Conservation (phyloP, 495 filamentous ascomycete species). For the Elasticomyces elasticus region DNA sequence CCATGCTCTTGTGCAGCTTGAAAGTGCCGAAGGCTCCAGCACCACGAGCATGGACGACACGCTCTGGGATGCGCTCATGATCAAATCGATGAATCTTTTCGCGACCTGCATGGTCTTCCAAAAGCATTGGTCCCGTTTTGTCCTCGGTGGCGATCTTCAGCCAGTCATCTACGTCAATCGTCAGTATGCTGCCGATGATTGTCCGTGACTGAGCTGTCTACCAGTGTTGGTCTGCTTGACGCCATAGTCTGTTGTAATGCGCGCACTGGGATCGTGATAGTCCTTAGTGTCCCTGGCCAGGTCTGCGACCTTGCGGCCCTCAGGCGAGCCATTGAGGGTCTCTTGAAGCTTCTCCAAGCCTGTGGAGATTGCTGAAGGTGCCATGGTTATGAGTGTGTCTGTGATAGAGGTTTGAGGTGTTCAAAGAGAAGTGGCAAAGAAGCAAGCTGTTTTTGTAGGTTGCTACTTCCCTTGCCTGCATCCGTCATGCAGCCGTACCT, state of each 20-base stretch:
- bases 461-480: too few relatives aligned
- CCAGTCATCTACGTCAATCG: constrained; percentile 51
- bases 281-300: constrained; percentile 25
- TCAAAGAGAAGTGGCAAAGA: neutral
- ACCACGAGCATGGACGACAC: constrained; percentile 83
- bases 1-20: constrained; percentile 57
- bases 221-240: constrained; percentile 59
- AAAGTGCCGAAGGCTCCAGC: constrained; percentile 78
- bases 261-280: constrained; percentile 29
- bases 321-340: constrained; percentile 8
- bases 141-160: constrained; percentile 52
- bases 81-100: constrained; percentile 82
- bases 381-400: constrained; percentile 1
- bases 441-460: neutral
- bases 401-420: neutral
- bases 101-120: constrained; percentile 72
- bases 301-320: constrained; percentile 10
- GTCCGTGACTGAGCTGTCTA: neutral
- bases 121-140: constrained; percentile 56
- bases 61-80: constrained; percentile 79
- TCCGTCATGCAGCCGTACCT: too few relatives aligned
- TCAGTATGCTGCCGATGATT: neutral
- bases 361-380: constrained; percentile 2
- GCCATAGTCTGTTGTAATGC: constrained; percentile 69
- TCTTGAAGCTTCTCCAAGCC: constrained; percentile 15